Percentiles rank a stretch among this genome's conserved stretches.
These are phyloP conservation scores for Podila verticillata DNA, from an alignment of 192 early-diverging fungal genomes.

Conservation along the genomic window DNA sequence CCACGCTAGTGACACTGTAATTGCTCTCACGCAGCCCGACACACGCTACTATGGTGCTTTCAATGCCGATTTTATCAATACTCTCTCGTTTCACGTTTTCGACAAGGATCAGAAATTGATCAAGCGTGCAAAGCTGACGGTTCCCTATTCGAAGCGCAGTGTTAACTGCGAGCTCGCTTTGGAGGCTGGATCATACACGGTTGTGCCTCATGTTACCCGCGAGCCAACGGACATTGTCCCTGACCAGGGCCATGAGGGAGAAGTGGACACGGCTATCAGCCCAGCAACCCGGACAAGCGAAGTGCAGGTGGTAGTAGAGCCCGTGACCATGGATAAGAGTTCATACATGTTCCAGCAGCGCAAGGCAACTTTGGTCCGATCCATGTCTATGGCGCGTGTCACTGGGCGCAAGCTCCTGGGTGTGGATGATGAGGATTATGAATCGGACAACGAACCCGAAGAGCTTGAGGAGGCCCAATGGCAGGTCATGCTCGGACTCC, in stretches of 20 bases:
- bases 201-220: constrained; percentile 40
- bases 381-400: constrained; percentile 34
- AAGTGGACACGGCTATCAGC: constrained; percentile 25
- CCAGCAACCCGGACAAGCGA: constrained; percentile 24
- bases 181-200: constrained; percentile 37
- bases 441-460: constrained; percentile 4
- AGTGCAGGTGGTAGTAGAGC: constrained; percentile 31
- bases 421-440: constrained; percentile 50
- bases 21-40: constrained; percentile 49
- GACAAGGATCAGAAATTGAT: constrained; percentile 22
- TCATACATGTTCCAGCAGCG: constrained; percentile 46
- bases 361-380: constrained; percentile 31
- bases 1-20: constrained; percentile 19
- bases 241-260: background rate
- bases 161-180: constrained; percentile 44
- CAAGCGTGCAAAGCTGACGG: constrained; percentile 38
- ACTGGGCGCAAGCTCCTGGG: constrained; percentile 37
- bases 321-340: constrained; percentile 50
- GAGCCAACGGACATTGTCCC: constrained; percentile 32
- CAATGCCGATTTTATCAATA: constrained; percentile 29
- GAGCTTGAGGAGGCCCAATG: constrained; percentile 28
- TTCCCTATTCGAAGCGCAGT: constrained; percentile 37
- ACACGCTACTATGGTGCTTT: constrained; percentile 47
- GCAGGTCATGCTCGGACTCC: constrained; percentile 51
- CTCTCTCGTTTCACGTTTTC: constrained; percentile 41